phyloP scores from a whole-genome alignment of 179 eudicot species.

The Silene coronaria region DNA sequence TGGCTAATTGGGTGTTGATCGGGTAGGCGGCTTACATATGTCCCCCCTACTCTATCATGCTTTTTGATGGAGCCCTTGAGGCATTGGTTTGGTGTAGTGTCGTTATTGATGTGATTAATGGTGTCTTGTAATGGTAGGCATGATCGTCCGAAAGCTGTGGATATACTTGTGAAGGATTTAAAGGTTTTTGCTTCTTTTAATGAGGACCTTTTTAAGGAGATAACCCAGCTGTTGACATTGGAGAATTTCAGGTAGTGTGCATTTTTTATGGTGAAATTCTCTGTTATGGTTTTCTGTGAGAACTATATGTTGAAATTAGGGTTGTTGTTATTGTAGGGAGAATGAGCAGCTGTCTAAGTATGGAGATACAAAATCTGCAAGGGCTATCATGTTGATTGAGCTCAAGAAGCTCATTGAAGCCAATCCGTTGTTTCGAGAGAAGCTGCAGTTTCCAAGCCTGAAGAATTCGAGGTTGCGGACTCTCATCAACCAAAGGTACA shows the following conservation, averaged over 20 bases:
- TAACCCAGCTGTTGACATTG: conserved; percentile 73
- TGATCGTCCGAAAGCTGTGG: conserved; percentile 78
- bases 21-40: no score
- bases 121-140: conserved; percentile 40
- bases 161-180: conserved; percentile 81
- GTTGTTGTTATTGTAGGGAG: conserved; percentile 45
- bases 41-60: no score
- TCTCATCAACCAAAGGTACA: conserved; percentile 83
- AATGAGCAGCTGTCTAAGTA: conserved; percentile 90
- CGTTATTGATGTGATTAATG: conserved; percentile 18
- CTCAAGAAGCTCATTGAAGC: conserved; percentile 96
- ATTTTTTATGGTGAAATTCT: neutral
- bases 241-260: conserved; percentile 68
- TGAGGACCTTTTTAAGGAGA: conserved; percentile 84
- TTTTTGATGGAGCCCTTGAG: neutral
- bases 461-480: conserved; percentile 84
- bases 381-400: conserved; percentile 92
- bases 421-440: conserved; percentile 93
- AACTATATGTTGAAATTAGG: conserved; percentile 3
- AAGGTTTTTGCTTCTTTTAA: conserved; percentile 79
- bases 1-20: neutral
- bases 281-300: neutral
- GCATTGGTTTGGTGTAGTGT: neutral
- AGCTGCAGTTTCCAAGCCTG: conserved; percentile 76
- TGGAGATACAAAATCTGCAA: conserved; percentile 91